A percentile compares a stretch with the other conserved stretches of the same genome.
Evolutionary conservation across 2,329 filamentous ascomycete species (phyloP).

Genomic region (Penicillium rolfsii): DNA sequence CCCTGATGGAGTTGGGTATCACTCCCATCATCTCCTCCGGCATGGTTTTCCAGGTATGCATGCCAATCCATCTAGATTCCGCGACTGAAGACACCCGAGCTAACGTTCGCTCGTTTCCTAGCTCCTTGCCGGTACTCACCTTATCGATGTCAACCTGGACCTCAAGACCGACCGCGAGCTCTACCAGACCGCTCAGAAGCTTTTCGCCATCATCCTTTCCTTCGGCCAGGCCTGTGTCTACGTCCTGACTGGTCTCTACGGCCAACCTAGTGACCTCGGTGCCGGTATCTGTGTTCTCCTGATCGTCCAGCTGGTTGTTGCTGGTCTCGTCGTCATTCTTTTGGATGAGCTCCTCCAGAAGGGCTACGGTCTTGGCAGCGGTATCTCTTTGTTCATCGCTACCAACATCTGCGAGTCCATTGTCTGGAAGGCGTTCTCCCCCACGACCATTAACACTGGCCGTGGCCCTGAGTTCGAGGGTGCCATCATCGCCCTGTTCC

Average conservation of each 20-base stretch:
- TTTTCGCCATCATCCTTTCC: constrained; percentile 95
- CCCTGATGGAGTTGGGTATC: constrained; percentile 93
- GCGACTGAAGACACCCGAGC: constrained; percentile 6
- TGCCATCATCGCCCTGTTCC: constrained; percentile 95
- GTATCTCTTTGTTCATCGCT: constrained; percentile 98
- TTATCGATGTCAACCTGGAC: constrained; percentile 99
- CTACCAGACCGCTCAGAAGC: constrained; percentile 99
- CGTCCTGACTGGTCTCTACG: constrained; percentile 97
- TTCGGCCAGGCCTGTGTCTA: constrained; percentile 98
- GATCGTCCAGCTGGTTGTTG: constrained; percentile 95
- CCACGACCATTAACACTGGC: constrained; percentile 98
- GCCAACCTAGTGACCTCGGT: constrained; percentile 92
- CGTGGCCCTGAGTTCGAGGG: constrained; percentile 99
- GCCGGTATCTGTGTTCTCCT: constrained; percentile 98
- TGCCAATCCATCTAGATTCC: neutral
- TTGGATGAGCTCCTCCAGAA: constrained; percentile 99
- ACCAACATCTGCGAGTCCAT: constrained; percentile 99
- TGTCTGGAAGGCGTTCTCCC: constrained; percentile 99
- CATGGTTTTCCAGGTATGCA: constrained; percentile 89
- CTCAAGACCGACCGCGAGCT: constrained; percentile 99
- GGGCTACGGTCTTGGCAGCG: constrained; percentile 96
- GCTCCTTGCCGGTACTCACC: constrained; percentile 97
- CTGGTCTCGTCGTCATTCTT: constrained; percentile 97
- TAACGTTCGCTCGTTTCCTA: constrained; percentile 31
- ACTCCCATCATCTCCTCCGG: constrained; percentile 99